These are phyloP conservation scores for Volvariella volvacea DNA, from an alignment of 1,284 basidiomycete genomes.

Conservation along the genomic window DNA sequence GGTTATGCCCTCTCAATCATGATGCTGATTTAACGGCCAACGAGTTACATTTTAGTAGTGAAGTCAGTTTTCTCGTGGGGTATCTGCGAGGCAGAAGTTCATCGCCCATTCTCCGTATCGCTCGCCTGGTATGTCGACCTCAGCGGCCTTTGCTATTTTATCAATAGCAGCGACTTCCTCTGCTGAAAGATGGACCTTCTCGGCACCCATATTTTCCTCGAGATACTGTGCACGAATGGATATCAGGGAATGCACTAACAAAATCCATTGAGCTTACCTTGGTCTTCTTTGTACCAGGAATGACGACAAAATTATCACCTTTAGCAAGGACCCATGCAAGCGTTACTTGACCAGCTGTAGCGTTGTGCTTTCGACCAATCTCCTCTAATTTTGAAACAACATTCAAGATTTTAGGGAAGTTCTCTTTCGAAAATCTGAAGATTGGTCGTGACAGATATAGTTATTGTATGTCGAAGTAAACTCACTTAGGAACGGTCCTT, in stretches of 20 bases:
- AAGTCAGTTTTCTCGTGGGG: not conserved
- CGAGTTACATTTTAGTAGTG: no score
- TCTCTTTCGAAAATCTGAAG: constrained; percentile 36
- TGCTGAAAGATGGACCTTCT: constrained; percentile 24
- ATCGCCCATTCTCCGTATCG: not conserved
- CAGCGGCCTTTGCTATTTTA: not conserved
- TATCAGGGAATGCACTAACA: constrained; percentile 33
- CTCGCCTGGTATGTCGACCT: not conserved
- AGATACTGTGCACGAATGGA: constrained; percentile 33
- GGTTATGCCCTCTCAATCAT: no score
- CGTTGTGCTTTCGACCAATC: constrained; percentile 38
- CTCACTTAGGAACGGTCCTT: constrained; percentile 18
- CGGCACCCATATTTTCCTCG: no score
- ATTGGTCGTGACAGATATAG: no score
- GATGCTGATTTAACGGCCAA: no score
- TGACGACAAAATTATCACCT: constrained; percentile 46
- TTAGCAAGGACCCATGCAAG: constrained; percentile 58
- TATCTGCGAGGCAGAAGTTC: not conserved
- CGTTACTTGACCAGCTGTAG: constrained; percentile 47
- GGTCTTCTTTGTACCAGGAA: no score
- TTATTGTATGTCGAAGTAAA: not conserved
- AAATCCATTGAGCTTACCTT: no score
- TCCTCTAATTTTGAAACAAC: constrained; percentile 38
- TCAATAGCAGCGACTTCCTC: not conserved
- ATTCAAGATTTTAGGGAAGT: constrained; percentile 51